Conservation (phyloP, 2,329 filamentous ascomycete genomes). For the Aspergillus proliferans region DNA sequence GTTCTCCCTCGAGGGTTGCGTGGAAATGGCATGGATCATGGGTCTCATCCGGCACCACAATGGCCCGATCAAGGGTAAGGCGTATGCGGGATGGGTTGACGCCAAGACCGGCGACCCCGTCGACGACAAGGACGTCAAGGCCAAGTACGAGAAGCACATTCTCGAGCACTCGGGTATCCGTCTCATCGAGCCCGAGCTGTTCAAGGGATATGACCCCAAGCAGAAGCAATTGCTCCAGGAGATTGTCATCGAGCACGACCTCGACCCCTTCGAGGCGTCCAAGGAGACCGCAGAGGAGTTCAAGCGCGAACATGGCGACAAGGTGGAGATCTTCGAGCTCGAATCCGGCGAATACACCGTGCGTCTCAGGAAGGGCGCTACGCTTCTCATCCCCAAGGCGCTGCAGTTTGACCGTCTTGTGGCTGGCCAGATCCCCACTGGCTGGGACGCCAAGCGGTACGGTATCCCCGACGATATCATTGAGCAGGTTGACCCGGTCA, state of each 20-base stretch:
- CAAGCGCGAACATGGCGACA: constrained; percentile 92
- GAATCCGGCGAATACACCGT: constrained; percentile 93
- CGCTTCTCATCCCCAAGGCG: constrained; percentile 92
- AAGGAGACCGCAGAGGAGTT: constrained; percentile 98
- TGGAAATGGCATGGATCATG: constrained; percentile 99
- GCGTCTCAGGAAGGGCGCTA: constrained; percentile 90
- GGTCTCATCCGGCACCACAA: constrained; percentile 99
- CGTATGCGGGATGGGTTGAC: constrained; percentile 95
- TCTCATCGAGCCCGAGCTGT: constrained; percentile 93
- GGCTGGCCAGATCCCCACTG: constrained; percentile 91
- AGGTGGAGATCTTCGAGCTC: constrained; percentile 95
- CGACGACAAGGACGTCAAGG: constrained; percentile 95
- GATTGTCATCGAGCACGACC: constrained; percentile 92
- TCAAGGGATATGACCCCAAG: constrained; percentile 93
- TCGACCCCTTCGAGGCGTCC: constrained; percentile 93
- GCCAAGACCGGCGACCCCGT: constrained; percentile 90
- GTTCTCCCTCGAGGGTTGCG: constrained; percentile 94
- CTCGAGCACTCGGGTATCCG: constrained; percentile 96
- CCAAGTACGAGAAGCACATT: constrained; percentile 95
- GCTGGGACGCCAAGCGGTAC: constrained; percentile 94
- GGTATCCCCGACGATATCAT: constrained; percentile 97
- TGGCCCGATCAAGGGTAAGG: constrained; percentile 88
- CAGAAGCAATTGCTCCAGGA: constrained; percentile 98
- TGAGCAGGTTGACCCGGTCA: constrained; percentile 92
- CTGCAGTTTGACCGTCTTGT: constrained; percentile 95